Base-by-base conservation (phyloP, 2,329 filamentous ascomycete species). In the Claviceps sp. region DNA sequence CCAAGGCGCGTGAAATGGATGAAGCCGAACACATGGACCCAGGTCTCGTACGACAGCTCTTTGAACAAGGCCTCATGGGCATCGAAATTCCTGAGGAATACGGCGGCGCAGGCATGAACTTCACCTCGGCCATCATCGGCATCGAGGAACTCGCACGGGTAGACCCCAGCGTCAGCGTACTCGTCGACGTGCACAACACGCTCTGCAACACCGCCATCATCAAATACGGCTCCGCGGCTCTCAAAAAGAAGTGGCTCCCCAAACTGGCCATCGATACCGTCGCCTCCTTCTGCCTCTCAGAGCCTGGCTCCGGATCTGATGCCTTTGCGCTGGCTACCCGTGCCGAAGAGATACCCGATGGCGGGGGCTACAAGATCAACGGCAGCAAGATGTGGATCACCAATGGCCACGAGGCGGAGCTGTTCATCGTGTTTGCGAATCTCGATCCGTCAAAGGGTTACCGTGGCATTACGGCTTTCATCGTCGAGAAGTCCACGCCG, bases 371-470 rank as follows among this genome's bases (percentile, higher is more conserved):
- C 74, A 83, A 78, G 70, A 86, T 98, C 68, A 86, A 81, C 55
- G 93, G 93, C 48, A 83, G 81, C 68, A 98, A 98, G 80, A 98
- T 98, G 93, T 98, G 93, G 93, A 98, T 98, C 71, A 98, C 93
- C 57, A 98, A 98, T 77, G 85, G 86, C 49, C 83, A 91, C 73
- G 93, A 98, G 72, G 86, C 93, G 20, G 82, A 83, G 54, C 85
- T 97, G 74, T 98, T 96, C 73, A 91, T 98, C 63, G 93, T 98
- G 53, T 98, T 98, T 65, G 93, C 93, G 63, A 98, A 96, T 71
- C 75, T 98, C 40, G 85, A 96, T 65, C 90, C 85, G 0, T 83
- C 80, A 71, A 89, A 91, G 73, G 91, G 89, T 50, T 96, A 98
- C 78, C 91, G 90, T 71, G 93, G 93, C 53, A 98, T 98, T 69